phyloP scores from a whole-genome alignment of 2,329 filamentous ascomycete genomes.

The Aureobasidium melanogenum region DNA sequence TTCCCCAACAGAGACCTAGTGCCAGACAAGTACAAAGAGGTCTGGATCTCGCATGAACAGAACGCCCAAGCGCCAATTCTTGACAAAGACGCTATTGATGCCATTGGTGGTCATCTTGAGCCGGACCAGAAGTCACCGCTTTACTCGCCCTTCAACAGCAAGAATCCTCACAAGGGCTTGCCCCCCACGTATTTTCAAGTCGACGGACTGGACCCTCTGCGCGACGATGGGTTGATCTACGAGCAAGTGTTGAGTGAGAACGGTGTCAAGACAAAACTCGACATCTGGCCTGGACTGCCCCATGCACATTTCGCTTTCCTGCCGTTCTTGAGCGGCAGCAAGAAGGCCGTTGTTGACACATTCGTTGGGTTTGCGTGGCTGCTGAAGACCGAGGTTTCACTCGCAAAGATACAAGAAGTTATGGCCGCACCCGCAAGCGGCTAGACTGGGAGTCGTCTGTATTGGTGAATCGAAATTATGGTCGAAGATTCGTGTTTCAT shows the following conservation, averaged over 20 bases:
- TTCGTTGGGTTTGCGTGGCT: conserved; percentile 29
- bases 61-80: conserved; percentile 32
- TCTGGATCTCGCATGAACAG: conserved; percentile 34
- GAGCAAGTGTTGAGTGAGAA: conserved; percentile 39
- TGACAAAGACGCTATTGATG: conserved; percentile 19
- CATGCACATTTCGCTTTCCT: conserved; percentile 33
- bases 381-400: conserved; percentile 18
- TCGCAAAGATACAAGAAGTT: conserved; percentile 13
- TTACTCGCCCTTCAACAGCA: conserved; percentile 27
- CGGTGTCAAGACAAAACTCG: conserved; percentile 35
- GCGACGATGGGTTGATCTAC: conserved; percentile 48
- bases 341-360: conserved; percentile 23
- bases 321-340: conserved; percentile 21
- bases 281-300: conserved; percentile 32
- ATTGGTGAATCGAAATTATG: neutral
- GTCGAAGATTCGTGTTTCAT: neutral
- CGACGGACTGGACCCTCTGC: conserved; percentile 40
- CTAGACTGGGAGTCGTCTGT: neutral
- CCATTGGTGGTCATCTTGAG: conserved; percentile 17
- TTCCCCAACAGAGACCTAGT: conserved; percentile 24
- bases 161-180: conserved; percentile 26
- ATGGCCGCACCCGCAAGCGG: conserved; percentile 9
- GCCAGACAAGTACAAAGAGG: conserved; percentile 31
- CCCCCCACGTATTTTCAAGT: conserved; percentile 44
- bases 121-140: conserved; percentile 15